These are phyloP conservation scores for Hyphopichia khmerensis DNA, from an alignment of 1,139 yeast genomes.

Conservation along the genomic window DNA sequence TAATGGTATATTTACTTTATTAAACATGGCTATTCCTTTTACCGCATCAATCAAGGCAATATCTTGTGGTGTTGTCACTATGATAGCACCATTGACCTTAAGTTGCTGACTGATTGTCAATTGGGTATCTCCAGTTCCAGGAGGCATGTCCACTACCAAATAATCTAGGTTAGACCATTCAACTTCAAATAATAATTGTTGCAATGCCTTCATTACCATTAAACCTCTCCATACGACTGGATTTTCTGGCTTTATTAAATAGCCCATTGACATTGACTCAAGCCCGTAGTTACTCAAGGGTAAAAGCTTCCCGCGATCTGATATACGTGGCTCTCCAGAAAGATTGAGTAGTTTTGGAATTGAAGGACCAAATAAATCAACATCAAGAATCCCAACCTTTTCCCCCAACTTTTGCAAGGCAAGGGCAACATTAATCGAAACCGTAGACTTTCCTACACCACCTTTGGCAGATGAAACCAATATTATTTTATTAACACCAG, in stretches of 20 bases:
- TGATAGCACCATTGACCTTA: conserved; percentile 74
- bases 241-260: conserved; percentile 61
- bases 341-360: conserved; percentile 68
- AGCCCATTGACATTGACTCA: conserved; percentile 90
- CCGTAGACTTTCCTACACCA: conserved; percentile 66
- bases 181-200: conserved; percentile 78
- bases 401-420: conserved; percentile 56
- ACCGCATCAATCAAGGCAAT: conserved; percentile 80
- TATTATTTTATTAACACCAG: conserved; percentile 60
- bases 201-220: conserved; percentile 84
- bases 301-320: conserved; percentile 53
- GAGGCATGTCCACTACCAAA: conserved; percentile 82
- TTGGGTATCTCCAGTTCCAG: conserved; percentile 91
- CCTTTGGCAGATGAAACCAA: conserved; percentile 82
- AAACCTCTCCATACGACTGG: conserved; percentile 88
- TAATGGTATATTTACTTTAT: conserved; percentile 71
- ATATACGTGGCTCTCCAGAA: conserved; percentile 64
- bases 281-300: conserved; percentile 79
- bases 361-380: conserved; percentile 84
- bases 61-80: conserved; percentile 87
- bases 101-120: conserved; percentile 76
- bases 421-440: conserved; percentile 64
- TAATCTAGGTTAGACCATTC: conserved; percentile 75
- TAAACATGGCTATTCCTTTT: conserved; percentile 78
- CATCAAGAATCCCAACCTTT: conserved; percentile 71